These are phyloP conservation scores for Plasmodium berghei DNA, from an alignment of 169 alveolate species.

Conservation along the genomic window DNA sequence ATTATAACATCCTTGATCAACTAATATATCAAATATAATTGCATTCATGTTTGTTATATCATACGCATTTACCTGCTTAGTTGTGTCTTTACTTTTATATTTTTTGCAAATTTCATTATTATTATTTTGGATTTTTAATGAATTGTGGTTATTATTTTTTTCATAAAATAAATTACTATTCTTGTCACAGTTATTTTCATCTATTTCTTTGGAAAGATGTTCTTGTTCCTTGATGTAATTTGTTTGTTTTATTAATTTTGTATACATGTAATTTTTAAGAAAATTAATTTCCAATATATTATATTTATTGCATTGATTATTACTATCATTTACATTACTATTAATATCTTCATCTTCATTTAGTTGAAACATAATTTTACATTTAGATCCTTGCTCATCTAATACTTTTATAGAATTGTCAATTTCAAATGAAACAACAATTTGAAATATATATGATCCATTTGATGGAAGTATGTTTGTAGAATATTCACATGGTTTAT, in stretches of 20 bases:
- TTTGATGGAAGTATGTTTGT: conserved; percentile 61
- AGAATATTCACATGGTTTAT: conserved; percentile 55
- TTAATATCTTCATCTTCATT: conserved; percentile 23
- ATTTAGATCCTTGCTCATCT: conserved; percentile 72
- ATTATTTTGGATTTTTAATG: not conserved
- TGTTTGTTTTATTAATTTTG: conserved; percentile 26
- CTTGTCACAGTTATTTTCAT: conserved; percentile 1
- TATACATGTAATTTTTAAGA: conserved; percentile 66
- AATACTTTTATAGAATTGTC: conserved; percentile 78
- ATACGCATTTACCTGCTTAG: conserved; percentile 60
- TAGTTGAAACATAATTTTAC: conserved; percentile 72
- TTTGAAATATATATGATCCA: conserved; percentile 76
- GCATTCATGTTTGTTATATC: conserved; percentile 75
- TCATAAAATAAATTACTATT: not conserved
- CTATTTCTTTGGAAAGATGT: conserved; percentile 25
- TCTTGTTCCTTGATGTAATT: not conserved
- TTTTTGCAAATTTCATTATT: conserved; percentile 11
- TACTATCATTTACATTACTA: not conserved
- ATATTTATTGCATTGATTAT: conserved; percentile 14
- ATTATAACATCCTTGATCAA: conserved; percentile 73
- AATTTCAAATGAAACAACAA: conserved; percentile 69
- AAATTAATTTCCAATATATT: conserved; percentile 70
- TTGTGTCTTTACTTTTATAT: not conserved
- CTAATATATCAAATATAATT: conserved; percentile 65
- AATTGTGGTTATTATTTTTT: conserved; percentile 1